Evolutionary conservation across 1,284 basidiomycete species (phyloP).

Genomic region (Cystobasidium pallidum): DNA sequence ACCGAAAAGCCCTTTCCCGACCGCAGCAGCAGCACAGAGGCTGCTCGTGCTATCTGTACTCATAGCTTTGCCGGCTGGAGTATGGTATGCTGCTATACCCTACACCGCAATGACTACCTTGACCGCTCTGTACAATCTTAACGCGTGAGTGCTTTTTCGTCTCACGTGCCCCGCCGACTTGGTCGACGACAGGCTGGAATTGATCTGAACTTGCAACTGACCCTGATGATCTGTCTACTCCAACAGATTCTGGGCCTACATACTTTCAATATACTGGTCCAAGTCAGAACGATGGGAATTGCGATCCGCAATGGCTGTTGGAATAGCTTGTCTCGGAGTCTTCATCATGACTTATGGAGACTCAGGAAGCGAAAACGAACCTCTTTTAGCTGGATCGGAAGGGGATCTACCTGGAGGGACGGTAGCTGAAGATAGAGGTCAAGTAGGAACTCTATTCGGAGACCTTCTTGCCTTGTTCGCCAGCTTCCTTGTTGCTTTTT

Average conservation of each 20-base stretch:
- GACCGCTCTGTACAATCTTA: slow-evolving; percentile 53
- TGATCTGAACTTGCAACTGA: too few species aligned
- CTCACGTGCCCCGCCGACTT: slow-evolving; percentile 9
- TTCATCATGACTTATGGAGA: slow-evolving; percentile 76
- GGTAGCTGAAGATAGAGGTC: slow-evolving; percentile 42
- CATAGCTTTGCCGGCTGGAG: slow-evolving; percentile 50
- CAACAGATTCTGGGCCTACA: slow-evolving; percentile 51
- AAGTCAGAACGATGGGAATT: slow-evolving; percentile 59
- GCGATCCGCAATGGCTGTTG: slow-evolving; percentile 68
- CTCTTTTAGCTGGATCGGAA: slow-evolving; percentile 50
- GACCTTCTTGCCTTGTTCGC: slow-evolving; percentile 71
- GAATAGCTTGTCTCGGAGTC: slow-evolving; percentile 74
- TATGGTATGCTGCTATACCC: slow-evolving; percentile 51
- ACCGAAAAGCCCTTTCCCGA: slow-evolving; percentile 34
- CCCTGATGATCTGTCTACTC: background rate
- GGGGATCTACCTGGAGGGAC: slow-evolving; percentile 47
- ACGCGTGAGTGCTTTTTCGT: slow-evolving; percentile 44
- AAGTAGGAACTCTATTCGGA: slow-evolving; percentile 63
- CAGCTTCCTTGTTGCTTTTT: slow-evolving; percentile 69
- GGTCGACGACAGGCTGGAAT: too few species aligned
- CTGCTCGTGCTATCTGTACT: slow-evolving; percentile 46
- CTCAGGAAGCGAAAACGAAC: slow-evolving; percentile 50
- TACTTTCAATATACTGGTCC: slow-evolving; percentile 52
- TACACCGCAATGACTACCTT: slow-evolving; percentile 51
- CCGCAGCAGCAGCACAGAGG: slow-evolving; percentile 32